Evolutionary conservation across 2,329 filamentous ascomycete genomes (phyloP).

Genomic region (Xylariaceae sp.): DNA sequence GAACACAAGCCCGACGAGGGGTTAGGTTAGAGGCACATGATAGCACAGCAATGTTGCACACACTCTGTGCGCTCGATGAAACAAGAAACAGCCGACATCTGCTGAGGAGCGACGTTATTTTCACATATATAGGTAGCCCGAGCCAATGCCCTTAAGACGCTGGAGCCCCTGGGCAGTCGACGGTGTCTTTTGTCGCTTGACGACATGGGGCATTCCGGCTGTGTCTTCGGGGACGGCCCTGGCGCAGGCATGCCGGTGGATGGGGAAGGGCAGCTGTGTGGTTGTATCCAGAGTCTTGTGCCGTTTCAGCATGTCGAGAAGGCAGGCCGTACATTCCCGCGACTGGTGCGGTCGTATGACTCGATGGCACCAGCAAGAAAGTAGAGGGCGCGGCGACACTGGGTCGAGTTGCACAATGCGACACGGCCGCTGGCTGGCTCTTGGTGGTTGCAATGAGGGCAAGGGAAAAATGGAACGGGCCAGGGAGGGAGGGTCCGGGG

Average conservation of each 20-base stretch:
- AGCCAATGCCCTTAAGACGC: neutral
- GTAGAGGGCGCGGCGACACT: constrained; percentile 6
- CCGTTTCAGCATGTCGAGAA: neutral
- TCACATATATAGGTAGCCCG: constrained; percentile 7
- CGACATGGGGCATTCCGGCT: too few species aligned
- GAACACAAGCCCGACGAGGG: constrained; percentile 10
- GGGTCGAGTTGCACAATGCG: constrained; percentile 17
- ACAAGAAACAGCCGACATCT: constrained; percentile 7
- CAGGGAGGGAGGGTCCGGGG: constrained; percentile 1
- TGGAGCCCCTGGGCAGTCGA: too few species aligned
- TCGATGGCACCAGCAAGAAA: constrained; percentile 15
- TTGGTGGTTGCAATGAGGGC: neutral
- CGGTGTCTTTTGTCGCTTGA: too few species aligned
- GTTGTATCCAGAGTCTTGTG: too few species aligned
- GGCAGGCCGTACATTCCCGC: constrained; percentile 6
- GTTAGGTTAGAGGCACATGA: constrained; percentile 7
- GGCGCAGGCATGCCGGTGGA: too few species aligned
- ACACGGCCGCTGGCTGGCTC: constrained; percentile 5
- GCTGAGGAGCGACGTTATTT: constrained; percentile 1
- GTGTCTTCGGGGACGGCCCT: too few species aligned
- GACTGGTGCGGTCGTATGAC: constrained; percentile 11
- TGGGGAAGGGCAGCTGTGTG: too few species aligned
- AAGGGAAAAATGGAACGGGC: too few species aligned
- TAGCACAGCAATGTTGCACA: constrained; percentile 19
- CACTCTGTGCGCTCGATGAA: constrained; percentile 13